These are phyloP conservation scores for Serendipita sp. DNA, from an alignment of 768 basidiomycete genomes.

Conservation along the genomic window DNA sequence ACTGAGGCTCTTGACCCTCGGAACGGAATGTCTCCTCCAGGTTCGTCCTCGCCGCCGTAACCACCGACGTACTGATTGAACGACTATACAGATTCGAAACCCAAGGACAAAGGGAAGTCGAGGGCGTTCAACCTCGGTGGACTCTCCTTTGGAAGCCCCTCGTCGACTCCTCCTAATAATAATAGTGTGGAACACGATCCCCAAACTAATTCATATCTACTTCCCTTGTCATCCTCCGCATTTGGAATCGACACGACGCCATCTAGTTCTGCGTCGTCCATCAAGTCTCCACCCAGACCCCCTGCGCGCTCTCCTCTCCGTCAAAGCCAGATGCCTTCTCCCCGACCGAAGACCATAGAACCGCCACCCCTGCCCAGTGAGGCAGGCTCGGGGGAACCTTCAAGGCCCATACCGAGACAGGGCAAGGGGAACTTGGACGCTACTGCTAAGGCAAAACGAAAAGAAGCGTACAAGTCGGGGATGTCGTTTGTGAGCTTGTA, in stretches of 20 bases:
- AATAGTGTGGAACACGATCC: neutral
- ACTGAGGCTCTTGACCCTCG: neutral
- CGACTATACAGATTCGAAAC: neutral
- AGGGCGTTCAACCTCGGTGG: neutral
- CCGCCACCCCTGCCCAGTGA: neutral
- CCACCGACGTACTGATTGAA: neutral
- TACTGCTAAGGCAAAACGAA: neutral
- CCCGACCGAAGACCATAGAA: neutral
- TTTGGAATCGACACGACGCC: neutral
- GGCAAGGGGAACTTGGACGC: neutral
- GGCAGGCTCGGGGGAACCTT: neutral
- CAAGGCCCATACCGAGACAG: neutral
- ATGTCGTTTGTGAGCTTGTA: slow-evolving; percentile 6
- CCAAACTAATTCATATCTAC: neutral
- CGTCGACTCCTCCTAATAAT: neutral
- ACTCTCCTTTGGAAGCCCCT: neutral
- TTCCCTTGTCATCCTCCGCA: neutral
- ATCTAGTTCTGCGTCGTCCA: neutral
- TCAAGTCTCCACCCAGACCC: neutral
- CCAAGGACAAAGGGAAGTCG: neutral
- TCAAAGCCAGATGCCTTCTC: neutral
- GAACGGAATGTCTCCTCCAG: neutral
- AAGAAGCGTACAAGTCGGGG: slow-evolving; percentile 3
- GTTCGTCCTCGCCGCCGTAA: neutral
- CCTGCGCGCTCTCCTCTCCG: neutral